Percentiles rank a stretch among this genome's conserved stretches.
Conservation (phyloP, 176 grass and related monocot genomes). For the Tillandsia leiboldiana region DNA sequence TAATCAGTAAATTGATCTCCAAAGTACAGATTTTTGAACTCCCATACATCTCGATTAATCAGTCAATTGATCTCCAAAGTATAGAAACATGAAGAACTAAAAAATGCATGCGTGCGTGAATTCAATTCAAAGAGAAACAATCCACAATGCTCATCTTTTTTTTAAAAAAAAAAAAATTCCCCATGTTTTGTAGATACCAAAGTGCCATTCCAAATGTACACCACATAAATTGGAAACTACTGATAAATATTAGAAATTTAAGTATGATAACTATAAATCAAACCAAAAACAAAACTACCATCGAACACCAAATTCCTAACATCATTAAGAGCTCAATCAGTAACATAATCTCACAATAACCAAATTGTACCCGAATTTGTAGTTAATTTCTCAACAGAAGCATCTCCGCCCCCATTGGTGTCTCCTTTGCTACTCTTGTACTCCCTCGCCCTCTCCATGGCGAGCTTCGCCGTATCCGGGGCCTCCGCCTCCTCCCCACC, state of each 20-base stretch:
- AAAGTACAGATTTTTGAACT: too few species aligned
- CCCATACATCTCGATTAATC: too few species aligned
- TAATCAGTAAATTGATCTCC: too few species aligned
- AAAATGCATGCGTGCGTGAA: background rate
- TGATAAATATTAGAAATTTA: too few species aligned
- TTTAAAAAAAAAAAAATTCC: too few species aligned
- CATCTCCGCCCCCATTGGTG: background rate
- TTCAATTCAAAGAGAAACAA: too few species aligned
- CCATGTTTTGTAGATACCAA: too few species aligned
- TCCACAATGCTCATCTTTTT: too few species aligned
- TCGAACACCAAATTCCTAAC: background rate
- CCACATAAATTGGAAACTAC: too few species aligned
- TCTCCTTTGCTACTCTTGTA: background rate
- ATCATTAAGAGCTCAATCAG: background rate
- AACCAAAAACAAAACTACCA: background rate
- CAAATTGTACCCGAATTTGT: background rate
- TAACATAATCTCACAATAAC: background rate
- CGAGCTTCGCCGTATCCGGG: background rate
- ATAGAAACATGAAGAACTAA: background rate
- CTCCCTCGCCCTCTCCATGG: constrained; percentile 6
- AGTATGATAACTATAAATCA: background rate
- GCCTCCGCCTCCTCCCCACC: background rate
- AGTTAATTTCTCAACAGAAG: background rate
- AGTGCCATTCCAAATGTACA: too few species aligned
- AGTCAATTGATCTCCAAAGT: too few species aligned